phyloP scores from a whole-genome alignment of 23 red algal species.

The Agarophyton chilense region DNA sequence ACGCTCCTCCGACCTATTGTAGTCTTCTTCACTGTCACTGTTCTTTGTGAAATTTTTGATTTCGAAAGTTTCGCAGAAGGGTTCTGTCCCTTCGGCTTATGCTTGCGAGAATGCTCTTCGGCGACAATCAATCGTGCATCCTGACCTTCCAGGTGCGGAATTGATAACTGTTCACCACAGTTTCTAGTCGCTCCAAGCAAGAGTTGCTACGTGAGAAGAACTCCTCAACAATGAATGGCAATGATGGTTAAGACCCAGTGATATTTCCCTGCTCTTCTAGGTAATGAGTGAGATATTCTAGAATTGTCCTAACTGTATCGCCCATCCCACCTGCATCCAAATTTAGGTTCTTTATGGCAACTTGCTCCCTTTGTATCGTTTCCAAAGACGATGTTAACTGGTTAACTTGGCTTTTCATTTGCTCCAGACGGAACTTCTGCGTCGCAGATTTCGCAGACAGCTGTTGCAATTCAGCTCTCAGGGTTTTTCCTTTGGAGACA shows the following conservation, averaged over 20 bases:
- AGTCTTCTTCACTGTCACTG: not conserved
- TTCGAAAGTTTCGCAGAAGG: not conserved
- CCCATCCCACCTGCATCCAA: not conserved
- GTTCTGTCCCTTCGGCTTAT: not conserved
- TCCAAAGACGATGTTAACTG: no score
- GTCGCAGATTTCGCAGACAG: no score
- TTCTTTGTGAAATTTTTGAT: not conserved
- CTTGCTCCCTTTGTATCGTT: not conserved
- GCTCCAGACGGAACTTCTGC: no score
- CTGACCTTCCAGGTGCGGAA: not conserved
- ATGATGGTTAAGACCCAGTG: no score
- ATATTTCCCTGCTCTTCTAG: conserved; percentile 10
- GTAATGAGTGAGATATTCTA: not conserved
- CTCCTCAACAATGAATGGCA: no score
- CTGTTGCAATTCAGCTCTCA: no score
- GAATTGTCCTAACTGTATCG: not conserved
- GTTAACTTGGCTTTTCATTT: no score
- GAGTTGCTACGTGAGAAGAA: no score
- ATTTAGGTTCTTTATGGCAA: not conserved
- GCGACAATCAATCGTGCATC: not conserved
- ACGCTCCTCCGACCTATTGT: no score
- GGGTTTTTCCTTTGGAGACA: no score
- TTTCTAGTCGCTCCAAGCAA: no score
- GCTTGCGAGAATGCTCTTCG: not conserved
- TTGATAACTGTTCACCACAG: not conserved